phyloP scores from a whole-genome alignment of 495 filamentous ascomycete species.

The Lichenothelia convexa region DNA sequence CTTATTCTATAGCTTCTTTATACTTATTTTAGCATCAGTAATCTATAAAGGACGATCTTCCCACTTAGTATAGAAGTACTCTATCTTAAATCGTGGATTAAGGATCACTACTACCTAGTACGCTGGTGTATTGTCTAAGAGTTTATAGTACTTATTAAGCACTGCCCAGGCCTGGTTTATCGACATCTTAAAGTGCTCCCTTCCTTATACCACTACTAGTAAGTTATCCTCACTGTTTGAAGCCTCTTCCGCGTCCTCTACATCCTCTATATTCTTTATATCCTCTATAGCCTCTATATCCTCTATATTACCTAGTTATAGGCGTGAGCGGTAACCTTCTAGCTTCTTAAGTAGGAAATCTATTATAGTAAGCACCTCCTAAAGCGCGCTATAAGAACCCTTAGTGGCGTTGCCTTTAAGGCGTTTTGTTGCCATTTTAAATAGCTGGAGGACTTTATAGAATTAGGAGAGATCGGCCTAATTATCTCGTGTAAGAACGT shows the following conservation, averaged over 20 bases:
- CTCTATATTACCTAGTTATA: no score
- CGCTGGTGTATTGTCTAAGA: slow-evolving; percentile 2
- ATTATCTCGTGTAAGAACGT: slow-evolving; percentile 1
- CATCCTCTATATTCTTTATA: no score
- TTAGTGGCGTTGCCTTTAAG: slow-evolving; percentile 3
- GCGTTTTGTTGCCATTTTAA: slow-evolving; percentile 3
- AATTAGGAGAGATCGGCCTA: slow-evolving; percentile 3
- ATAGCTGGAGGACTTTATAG: slow-evolving; percentile 5
- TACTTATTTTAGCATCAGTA: neutral
- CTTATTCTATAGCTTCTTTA: neutral
- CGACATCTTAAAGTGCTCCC: slow-evolving; percentile 3
- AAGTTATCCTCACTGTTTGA: neutral
- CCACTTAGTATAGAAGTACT: slow-evolving; percentile 2
- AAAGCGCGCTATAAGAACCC: neutral
- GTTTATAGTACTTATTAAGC: slow-evolving; percentile 4
- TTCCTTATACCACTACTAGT: no score
- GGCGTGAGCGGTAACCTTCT: neutral
- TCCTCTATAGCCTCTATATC: no score
- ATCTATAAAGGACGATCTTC: neutral
- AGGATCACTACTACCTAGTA: slow-evolving; percentile 3
- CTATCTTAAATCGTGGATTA: slow-evolving; percentile 2
- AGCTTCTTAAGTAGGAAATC: slow-evolving; percentile 1
- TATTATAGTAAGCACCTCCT: neutral
- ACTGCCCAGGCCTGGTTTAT: slow-evolving; percentile 5
- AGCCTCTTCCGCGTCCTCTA: neutral